These are phyloP conservation scores for Rosa chinensis DNA, from an alignment of 306 rosid species.

Conservation along the genomic window DNA sequence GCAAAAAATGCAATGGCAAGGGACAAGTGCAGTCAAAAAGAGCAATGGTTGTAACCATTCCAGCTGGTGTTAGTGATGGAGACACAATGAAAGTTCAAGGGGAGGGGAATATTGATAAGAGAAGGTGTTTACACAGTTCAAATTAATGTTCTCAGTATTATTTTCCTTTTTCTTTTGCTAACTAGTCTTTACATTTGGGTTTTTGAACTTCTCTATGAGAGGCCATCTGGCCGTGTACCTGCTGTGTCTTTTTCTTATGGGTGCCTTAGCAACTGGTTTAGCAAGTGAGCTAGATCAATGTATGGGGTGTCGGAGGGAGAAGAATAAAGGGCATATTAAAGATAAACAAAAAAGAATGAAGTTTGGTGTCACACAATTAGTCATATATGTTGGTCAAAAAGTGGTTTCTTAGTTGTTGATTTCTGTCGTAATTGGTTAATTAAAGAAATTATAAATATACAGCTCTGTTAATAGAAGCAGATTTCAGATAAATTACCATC, in stretches of 20 bases:
- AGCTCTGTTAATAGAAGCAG: neutral
- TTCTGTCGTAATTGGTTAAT: neutral
- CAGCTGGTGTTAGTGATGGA: conserved; percentile 80
- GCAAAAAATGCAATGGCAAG: conserved; percentile 67
- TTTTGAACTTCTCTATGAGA: neutral
- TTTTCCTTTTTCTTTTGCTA: neutral
- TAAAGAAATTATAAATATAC: neutral
- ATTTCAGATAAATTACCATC: neutral
- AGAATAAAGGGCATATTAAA: neutral
- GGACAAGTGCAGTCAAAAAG: conserved; percentile 62
- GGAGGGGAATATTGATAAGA: conserved; percentile 71
- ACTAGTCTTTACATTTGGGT: neutral
- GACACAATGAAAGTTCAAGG: conserved; percentile 77
- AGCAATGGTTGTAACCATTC: conserved; percentile 54
- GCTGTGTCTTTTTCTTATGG: neutral
- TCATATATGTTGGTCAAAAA: neutral
- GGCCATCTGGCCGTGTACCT: neutral
- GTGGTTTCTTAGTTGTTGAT: neutral
- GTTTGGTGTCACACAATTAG: neutral
- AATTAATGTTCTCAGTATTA: neutral
- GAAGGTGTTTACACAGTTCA: conserved; percentile 43
- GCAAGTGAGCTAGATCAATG: neutral
- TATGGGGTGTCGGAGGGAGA: neutral
- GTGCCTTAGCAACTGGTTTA: neutral
- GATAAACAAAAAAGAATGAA: neutral